A percentile compares a stretch with the other conserved stretches of the same genome.
These are phyloP conservation scores for Brassica juncea DNA, from an alignment of 345 rosid species.

Conservation along the genomic window DNA sequence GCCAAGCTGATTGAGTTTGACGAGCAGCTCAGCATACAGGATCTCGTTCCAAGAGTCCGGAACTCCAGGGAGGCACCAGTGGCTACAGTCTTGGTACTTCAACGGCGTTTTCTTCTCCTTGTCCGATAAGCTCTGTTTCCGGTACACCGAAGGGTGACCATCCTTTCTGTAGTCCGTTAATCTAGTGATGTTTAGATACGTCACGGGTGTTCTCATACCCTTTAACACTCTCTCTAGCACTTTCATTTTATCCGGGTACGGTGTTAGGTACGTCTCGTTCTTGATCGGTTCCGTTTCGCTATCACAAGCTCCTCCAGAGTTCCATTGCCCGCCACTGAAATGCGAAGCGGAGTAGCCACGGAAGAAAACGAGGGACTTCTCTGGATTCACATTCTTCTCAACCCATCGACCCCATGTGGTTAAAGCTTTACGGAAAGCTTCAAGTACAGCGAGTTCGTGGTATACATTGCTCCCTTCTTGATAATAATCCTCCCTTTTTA, in stretches of 20 bases:
- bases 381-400: slow-evolving; percentile 73
- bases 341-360: slow-evolving; percentile 91
- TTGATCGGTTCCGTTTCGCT: slow-evolving; percentile 82
- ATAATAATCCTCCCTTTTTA: slow-evolving; percentile 82
- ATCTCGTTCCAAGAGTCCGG: slow-evolving; percentile 89
- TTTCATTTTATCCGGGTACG: slow-evolving; percentile 74
- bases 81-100: slow-evolving; percentile 82
- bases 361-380: slow-evolving; percentile 77
- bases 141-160: slow-evolving; percentile 85
- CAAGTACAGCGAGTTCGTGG: slow-evolving; percentile 72
- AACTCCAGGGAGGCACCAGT: slow-evolving; percentile 92
- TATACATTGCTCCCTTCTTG: slow-evolving; percentile 98
- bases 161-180: slow-evolving; percentile 91
- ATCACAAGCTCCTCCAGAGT: slow-evolving; percentile 94
- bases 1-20: slow-evolving; percentile 42
- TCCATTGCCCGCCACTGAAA: slow-evolving; percentile 99
- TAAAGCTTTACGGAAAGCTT: slow-evolving; percentile 92
- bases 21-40: slow-evolving; percentile 71
- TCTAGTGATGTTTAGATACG: slow-evolving; percentile 80
- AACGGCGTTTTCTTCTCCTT: slow-evolving; percentile 58
- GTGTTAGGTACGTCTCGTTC: slow-evolving; percentile 63
- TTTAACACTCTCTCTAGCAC: slow-evolving; percentile 74
- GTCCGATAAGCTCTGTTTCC: slow-evolving; percentile 52
- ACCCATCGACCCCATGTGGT: slow-evolving; percentile 99
- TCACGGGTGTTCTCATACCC: slow-evolving; percentile 80